A percentile compares a stretch with the other conserved stretches of the same genome.
phyloP scores from a whole-genome alignment of 805 yeast species.

The Suhomyces vadensis region DNA sequence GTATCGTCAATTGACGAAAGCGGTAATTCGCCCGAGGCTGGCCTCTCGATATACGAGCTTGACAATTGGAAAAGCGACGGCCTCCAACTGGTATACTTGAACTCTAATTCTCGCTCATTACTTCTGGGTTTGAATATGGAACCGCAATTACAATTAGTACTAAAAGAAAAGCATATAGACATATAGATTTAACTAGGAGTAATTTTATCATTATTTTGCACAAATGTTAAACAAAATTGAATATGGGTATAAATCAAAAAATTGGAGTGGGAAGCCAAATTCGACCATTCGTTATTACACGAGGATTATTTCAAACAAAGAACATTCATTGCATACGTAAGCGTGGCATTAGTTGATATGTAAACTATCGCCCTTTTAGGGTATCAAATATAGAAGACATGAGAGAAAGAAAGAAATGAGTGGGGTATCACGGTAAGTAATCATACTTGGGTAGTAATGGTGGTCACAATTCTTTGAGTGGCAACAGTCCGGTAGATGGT shows the following conservation, averaged over 20 bases:
- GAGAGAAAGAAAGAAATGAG: not conserved
- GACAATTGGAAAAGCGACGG: slow-evolving; percentile 42
- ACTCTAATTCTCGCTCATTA: slow-evolving; percentile 35
- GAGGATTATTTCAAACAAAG: too few relatives aligned
- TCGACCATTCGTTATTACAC: too few relatives aligned
- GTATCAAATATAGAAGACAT: not conserved
- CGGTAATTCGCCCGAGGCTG: slow-evolving; percentile 6
- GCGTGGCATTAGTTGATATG: too few relatives aligned
- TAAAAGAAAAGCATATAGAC: not conserved
- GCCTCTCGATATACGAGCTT: slow-evolving; percentile 33
- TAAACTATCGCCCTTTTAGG: too few relatives aligned
- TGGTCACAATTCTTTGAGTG: slow-evolving; percentile 6
- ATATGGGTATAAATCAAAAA: too few relatives aligned
- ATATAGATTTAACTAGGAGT: not conserved
- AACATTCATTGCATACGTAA: too few relatives aligned
- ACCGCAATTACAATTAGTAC: slow-evolving; percentile 17
- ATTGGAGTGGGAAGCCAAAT: too few relatives aligned
- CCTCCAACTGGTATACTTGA: slow-evolving; percentile 36
- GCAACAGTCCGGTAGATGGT: slow-evolving; percentile 9
- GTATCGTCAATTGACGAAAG: not conserved
- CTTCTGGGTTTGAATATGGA: slow-evolving; percentile 34
- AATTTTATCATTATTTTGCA: too few relatives aligned
- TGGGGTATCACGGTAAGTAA: not conserved
- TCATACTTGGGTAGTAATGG: slow-evolving; percentile 4
- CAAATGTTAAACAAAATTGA: too few relatives aligned